Percentiles rank a stretch among this genome's conserved stretches.
phyloP scores from a whole-genome alignment of 73 alveolate genomes.

The Paramecium tetraurelia region DNA sequence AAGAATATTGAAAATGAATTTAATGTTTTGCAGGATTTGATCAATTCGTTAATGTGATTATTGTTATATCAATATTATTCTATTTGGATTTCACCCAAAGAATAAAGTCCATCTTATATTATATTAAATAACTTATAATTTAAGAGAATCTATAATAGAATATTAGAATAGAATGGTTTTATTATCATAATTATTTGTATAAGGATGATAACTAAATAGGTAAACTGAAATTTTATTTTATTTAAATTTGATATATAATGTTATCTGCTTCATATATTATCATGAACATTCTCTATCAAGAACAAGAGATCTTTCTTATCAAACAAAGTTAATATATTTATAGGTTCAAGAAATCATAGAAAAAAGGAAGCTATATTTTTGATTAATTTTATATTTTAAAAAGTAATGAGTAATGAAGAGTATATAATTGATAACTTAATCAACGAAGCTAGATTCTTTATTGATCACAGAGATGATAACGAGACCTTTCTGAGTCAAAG shows the following conservation, averaged over 20 bases:
- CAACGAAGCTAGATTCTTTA: constrained; percentile 16
- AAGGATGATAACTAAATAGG: no score
- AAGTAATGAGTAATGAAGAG: constrained; percentile 28
- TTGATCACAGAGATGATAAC: constrained; percentile 39
- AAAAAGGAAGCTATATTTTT: background rate
- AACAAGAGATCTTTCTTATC: background rate
- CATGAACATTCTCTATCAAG: background rate
- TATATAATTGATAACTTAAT: constrained; percentile 12
- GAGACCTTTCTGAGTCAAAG: constrained; percentile 1
- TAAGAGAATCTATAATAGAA: no score
- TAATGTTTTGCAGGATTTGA: background rate
- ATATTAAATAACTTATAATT: background rate
- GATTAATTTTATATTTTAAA: background rate
- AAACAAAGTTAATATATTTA: no score
- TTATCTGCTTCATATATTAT: background rate
- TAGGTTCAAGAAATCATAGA: background rate
- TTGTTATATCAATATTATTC: background rate
- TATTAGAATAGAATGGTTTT: no score
- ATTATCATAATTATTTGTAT: no score
- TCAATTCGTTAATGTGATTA: background rate
- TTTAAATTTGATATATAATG: no score
- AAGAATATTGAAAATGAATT: constrained; percentile 24
- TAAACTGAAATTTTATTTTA: no score
- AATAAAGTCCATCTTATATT: background rate
- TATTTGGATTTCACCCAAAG: background rate